phyloP scores from a whole-genome alignment of 371 early-diverging fungal species.

The Rhizopus delemar region DNA sequence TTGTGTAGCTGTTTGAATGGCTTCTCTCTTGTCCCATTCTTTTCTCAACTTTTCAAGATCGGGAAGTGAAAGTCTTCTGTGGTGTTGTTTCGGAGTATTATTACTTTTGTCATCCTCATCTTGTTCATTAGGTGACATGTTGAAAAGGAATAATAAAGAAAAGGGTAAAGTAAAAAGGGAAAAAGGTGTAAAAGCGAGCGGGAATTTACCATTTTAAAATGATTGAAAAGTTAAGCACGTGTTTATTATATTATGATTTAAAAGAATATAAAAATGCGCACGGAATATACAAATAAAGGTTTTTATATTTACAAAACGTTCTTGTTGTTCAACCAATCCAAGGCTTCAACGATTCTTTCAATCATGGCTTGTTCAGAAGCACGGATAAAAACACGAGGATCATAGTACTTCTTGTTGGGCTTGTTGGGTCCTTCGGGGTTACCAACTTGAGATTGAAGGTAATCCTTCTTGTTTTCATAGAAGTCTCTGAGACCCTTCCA shows the following conservation, averaged over 20 bases:
- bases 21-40: slow-evolving; percentile 38
- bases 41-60: slow-evolving; percentile 33
- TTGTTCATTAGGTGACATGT: neutral
- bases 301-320: slow-evolving; percentile 62
- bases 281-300: slow-evolving; percentile 5
- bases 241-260: neutral
- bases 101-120: neutral
- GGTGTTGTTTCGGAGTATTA: neutral
- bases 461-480: slow-evolving; percentile 71
- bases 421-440: slow-evolving; percentile 89
- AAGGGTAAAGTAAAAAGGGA: neutral
- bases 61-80: slow-evolving; percentile 40
- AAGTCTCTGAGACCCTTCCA: slow-evolving; percentile 74
- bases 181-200: neutral
- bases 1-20: slow-evolving; percentile 23
- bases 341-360: slow-evolving; percentile 76
- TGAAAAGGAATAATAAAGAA: slow-evolving; percentile 1
- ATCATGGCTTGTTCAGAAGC: slow-evolving; percentile 84
- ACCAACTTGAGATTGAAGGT: slow-evolving; percentile 87
- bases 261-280: neutral
- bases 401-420: slow-evolving; percentile 95
- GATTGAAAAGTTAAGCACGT: neutral
- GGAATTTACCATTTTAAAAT: slow-evolving; percentile 3
- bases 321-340: slow-evolving; percentile 76
- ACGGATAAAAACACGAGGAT: slow-evolving; percentile 88